A percentile compares a stretch with the other conserved stretches of the same genome.
These are phyloP conservation scores for Singerocomus inundabilis DNA, from an alignment of 1,284 basidiomycete species.

Conservation along the genomic window DNA sequence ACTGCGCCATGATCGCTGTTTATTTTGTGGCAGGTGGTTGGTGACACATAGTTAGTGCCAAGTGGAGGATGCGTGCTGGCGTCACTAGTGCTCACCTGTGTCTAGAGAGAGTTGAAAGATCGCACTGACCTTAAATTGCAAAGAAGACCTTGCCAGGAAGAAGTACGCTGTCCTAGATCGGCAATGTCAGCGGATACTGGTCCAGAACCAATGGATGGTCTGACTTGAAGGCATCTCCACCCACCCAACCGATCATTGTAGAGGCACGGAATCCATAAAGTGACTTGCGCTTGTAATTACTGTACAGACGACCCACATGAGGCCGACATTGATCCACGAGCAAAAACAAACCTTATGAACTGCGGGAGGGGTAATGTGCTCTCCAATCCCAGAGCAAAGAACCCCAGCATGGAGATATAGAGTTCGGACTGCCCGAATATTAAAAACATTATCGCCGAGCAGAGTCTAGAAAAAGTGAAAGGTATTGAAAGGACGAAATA, in stretches of 20 bases:
- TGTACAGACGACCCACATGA: slow-evolving; percentile 33
- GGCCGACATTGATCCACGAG: slow-evolving; percentile 15
- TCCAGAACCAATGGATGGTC: slow-evolving; percentile 22
- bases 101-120: slow-evolving; percentile 80
- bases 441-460: slow-evolving; percentile 68
- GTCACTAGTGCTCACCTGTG: slow-evolving; percentile 51
- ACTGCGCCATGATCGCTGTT: slow-evolving; percentile 65
- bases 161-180: slow-evolving; percentile 69
- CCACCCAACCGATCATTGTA: slow-evolving; percentile 79
- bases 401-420: slow-evolving; percentile 72
- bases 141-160: slow-evolving; percentile 64
- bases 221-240: slow-evolving; percentile 82
- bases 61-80: slow-evolving; percentile 12
- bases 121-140: slow-evolving; percentile 79
- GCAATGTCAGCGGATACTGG: slow-evolving; percentile 14
- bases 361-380: slow-evolving; percentile 83
- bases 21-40: slow-evolving; percentile 29
- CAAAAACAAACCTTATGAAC: slow-evolving; percentile 57
- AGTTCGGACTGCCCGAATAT: slow-evolving; percentile 66
- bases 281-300: slow-evolving; percentile 73
- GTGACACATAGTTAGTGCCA: too few relatives aligned
- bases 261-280: slow-evolving; percentile 82
- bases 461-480: slow-evolving; percentile 47
- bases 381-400: slow-evolving; percentile 75
- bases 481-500: slow-evolving; percentile 12